Conservation (phyloP, 495 filamentous ascomycete species). For the Penicillium alfredii region DNA sequence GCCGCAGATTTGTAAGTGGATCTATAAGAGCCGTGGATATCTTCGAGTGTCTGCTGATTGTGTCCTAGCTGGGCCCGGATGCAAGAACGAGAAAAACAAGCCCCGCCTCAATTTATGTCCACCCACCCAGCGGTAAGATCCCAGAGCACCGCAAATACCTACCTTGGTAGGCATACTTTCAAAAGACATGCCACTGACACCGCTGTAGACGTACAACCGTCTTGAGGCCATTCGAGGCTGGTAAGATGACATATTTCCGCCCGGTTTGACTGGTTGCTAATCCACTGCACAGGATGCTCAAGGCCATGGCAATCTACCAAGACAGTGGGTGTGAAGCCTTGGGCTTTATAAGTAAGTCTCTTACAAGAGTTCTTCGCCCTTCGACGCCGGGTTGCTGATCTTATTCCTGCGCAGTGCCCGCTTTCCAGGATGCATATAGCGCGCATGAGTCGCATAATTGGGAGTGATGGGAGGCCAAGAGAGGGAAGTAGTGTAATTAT, state of each 20-base stretch:
- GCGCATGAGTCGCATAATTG: slow-evolving; percentile 2
- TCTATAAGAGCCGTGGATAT: neutral
- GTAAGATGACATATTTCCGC: slow-evolving; percentile 21
- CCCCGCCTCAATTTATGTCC: slow-evolving; percentile 71
- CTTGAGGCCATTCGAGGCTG: slow-evolving; percentile 64
- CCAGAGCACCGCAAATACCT: too few species aligned
- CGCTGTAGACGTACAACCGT: slow-evolving; percentile 54
- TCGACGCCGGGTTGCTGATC: neutral
- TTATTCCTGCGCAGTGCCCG: slow-evolving; percentile 22
- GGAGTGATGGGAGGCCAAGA: too few species aligned
- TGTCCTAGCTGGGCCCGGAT: slow-evolving; percentile 61
- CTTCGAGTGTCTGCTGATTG: neutral
- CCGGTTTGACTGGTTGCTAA: slow-evolving; percentile 2
- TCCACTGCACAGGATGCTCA: slow-evolving; percentile 23
- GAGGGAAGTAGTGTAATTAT: too few species aligned
- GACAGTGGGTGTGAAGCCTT: slow-evolving; percentile 31
- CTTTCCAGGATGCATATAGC: slow-evolving; percentile 25
- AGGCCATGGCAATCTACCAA: slow-evolving; percentile 30
- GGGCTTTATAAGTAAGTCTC: slow-evolving; percentile 30
- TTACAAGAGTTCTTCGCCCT: neutral
- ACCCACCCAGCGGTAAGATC: slow-evolving; percentile 73
- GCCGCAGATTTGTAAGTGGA: slow-evolving; percentile 53
- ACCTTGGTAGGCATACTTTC: neutral
- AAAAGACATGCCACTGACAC: slow-evolving; percentile 1
- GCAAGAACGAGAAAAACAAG: slow-evolving; percentile 52